These are phyloP conservation scores for Fusarium fujikuroi DNA, from an alignment of 2,329 filamentous ascomycete species.

Conservation along the genomic window DNA sequence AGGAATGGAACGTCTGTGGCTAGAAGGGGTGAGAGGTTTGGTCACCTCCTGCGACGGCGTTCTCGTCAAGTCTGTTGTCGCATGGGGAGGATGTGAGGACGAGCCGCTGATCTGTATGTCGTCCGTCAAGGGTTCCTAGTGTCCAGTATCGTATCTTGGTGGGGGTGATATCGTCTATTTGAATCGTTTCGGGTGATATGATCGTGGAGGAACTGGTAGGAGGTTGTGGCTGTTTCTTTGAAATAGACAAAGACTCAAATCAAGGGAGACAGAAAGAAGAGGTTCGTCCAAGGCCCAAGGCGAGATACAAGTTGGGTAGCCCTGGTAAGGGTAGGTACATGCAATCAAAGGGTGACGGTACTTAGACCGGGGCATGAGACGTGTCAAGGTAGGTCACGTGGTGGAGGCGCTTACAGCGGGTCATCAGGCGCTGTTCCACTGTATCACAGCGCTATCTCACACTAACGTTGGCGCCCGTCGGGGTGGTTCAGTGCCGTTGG, in stretches of 20 bases:
- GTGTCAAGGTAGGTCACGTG: constrained; percentile 42
- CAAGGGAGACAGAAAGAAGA: constrained; percentile 37
- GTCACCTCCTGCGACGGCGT: constrained; percentile 49
- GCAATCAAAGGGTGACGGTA: constrained; percentile 44
- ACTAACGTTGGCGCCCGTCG: constrained; percentile 42
- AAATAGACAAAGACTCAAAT: constrained; percentile 32
- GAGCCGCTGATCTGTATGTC: constrained; percentile 40
- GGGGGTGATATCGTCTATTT: constrained; percentile 17
- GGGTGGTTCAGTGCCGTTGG: constrained; percentile 14
- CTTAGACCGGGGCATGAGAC: constrained; percentile 41
- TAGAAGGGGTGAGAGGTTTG: constrained; percentile 43
- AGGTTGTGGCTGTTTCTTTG: constrained; percentile 19
- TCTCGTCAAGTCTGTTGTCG: constrained; percentile 48
- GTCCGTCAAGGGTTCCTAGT: constrained; percentile 41
- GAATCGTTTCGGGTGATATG: constrained; percentile 9
- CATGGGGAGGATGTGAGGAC: constrained; percentile 47
- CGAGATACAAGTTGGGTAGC: constrained; percentile 41
- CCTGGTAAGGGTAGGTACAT: constrained; percentile 39
- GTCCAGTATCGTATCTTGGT: constrained; percentile 17
- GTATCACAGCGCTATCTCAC: constrained; percentile 40
- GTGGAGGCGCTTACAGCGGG: constrained; percentile 31
- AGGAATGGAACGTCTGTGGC: constrained; percentile 29
- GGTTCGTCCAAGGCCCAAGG: constrained; percentile 40
- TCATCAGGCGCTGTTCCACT: constrained; percentile 37
- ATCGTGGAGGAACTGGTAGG: constrained; percentile 14